Percentiles rank a stretch among this genome's conserved stretches.
Conservation (phyloP, 2,329 filamentous ascomycete species). For the Aspergillus aculeatus region DNA sequence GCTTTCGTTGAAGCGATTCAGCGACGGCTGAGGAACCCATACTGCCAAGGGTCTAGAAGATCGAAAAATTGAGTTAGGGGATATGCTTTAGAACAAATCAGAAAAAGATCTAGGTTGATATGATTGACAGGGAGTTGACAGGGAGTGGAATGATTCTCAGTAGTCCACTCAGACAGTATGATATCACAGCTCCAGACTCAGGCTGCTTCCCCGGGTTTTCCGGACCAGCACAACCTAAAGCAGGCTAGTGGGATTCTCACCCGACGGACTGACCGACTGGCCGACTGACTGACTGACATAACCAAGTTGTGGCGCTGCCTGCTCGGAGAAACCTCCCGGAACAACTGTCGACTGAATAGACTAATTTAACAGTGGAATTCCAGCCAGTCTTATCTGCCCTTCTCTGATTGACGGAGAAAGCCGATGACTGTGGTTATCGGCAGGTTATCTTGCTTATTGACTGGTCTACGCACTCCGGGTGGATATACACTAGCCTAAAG, state of each 20-base stretch:
- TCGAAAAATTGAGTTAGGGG: not conserved
- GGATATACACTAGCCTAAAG: not conserved
- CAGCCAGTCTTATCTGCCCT: slow-evolving; percentile 11
- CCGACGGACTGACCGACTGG: not conserved
- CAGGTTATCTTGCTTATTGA: slow-evolving; percentile 4
- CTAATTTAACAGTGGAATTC: not conserved
- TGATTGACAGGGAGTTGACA: too few species aligned
- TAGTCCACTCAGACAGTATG: not conserved
- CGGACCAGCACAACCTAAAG: not conserved
- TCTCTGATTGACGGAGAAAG: slow-evolving; percentile 17
- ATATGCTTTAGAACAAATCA: not conserved
- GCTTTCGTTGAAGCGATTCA: slow-evolving; percentile 28
- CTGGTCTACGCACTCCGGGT: slow-evolving; percentile 4
- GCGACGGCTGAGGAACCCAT: slow-evolving; percentile 7
- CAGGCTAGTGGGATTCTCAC: not conserved
- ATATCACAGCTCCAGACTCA: not conserved
- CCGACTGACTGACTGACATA: not conserved
- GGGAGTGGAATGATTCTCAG: too few species aligned
- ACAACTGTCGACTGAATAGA: too few species aligned
- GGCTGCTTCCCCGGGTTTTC: not conserved
- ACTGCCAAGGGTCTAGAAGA: not conserved
- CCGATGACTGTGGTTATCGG: slow-evolving; percentile 19
- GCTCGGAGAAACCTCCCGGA: slow-evolving; percentile 5
- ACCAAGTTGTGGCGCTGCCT: not conserved
- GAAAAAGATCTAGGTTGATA: too few species aligned